Base-by-base conservation (phyloP, 2,329 filamentous ascomycete genomes). In the Lanzia echinophila region DNA sequence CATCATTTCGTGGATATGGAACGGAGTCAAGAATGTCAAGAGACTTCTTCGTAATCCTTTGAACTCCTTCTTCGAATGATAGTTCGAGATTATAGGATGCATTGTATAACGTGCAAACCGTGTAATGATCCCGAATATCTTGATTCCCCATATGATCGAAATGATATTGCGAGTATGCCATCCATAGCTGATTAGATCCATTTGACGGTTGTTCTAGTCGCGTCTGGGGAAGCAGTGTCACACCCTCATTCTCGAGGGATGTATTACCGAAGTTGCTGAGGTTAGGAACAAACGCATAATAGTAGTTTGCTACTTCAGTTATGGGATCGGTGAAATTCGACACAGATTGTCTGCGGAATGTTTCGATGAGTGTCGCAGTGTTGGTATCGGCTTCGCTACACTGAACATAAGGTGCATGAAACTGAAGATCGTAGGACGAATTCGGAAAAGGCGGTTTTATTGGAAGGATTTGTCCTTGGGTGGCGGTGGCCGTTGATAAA, bases 201-300 rank as follows among this genome's bases (percentile, higher is more conserved):
- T 54, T 59, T 1, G 42, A 24, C 8, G 59, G 59, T 41, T 38
- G 38, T 44, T 60, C 53, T 13, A 56, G 39, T 17, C 55, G 45
- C 32, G 32, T 47, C 43, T 44, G 38, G 17, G 13, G 48, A 28
- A 19, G 19, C 2, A 53, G 31, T 3, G 43, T 45, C 17, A 33
- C 49, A 20, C 20, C 33, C 2, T 50, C 20, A 22, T 44, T 56
- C 17, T 33, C 33, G 7, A 19, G n/a, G 22, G 19, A 20, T 8
- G 22, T 47, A 17, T 53, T 54, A 3, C 28, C 50, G 28, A 50
- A 34, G 8, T 33, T 48, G 8, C 47, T 47, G 3, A 59, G 22
- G n/a, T 57, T 53, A 1, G 59, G 59, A 17, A 61, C 55, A n/a
- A 58, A 55, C 3, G 54, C 55, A 34, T 56, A 58, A 17, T 59